Percentiles rank a stretch among this genome's conserved stretches.
phyloP scores from a whole-genome alignment of 768 basidiomycete genomes.

The Termitomyces sp. region DNA sequence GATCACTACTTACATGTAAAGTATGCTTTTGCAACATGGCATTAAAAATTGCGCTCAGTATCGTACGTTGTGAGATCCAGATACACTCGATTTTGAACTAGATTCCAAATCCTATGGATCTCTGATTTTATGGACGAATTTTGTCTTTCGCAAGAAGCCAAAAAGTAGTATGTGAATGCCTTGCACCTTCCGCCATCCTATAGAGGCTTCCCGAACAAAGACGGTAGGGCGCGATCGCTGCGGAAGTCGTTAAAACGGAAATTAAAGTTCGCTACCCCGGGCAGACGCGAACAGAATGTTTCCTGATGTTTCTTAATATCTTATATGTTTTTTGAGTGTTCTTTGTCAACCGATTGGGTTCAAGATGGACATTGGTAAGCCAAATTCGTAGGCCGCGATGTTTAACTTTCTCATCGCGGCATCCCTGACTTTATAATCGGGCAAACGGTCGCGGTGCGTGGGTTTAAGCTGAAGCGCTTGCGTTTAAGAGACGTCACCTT shows the following conservation, averaged over 20 bases:
- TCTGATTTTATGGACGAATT: not conserved
- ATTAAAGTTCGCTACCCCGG: slow-evolving; percentile 5
- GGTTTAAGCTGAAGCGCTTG: too few species aligned
- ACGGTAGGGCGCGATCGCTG: slow-evolving; percentile 7
- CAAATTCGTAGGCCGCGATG: not conserved
- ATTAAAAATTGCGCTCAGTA: not conserved
- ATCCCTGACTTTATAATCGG: not conserved
- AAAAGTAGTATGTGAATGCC: not conserved
- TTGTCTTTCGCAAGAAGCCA: not conserved
- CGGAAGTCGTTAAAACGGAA: not conserved
- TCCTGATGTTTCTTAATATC: too few species aligned
- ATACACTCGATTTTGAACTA: not conserved
- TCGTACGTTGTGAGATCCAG: not conserved
- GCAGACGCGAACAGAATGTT: slow-evolving; percentile 7
- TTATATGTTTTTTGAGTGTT: not conserved
- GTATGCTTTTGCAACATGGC: not conserved
- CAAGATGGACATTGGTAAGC: not conserved
- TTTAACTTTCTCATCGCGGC: too few species aligned
- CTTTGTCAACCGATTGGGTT: not conserved
- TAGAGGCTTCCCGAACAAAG: slow-evolving; percentile 3
- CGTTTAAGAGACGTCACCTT: not conserved
- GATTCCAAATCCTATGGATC: not conserved
- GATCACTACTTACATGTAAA: not conserved
- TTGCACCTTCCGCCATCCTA: not conserved
- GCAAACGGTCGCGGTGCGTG: not conserved